Evolutionary conservation across 164 flowering plant genomes (phyloP), one percentile per base, ranked within the genome.

Genomic region (Sextonia rubra): DNA sequence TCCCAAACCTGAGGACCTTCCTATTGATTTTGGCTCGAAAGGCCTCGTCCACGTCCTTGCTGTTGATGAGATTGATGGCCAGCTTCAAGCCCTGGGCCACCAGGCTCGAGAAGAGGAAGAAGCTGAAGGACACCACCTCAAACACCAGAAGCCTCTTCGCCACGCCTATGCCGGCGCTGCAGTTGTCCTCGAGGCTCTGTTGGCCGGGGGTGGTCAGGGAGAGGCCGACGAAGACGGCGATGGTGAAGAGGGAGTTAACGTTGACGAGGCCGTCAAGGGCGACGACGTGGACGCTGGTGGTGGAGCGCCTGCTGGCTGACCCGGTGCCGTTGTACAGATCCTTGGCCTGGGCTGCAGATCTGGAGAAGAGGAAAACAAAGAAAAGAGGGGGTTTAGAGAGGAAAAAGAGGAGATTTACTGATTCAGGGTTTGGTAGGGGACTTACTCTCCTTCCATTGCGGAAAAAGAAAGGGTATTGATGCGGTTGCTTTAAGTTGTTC

Each of bases 171-270:
- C 82, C 77, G n/a, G 85, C 84, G 27, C 80, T 79, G 69, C 86
- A 85, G 8, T 29, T 71, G 30, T 71, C 65, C 64, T 79, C 80
- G 47, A 83, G 82, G 78, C 85, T 82, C 14, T 17, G n/a, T 26
- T 66, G 26, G 14, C 15, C 25, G 3, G 52, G 69, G 4, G 69
- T 66, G 12, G 87, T 75, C 12, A 87, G 74, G 11, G 92, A 87
- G 11, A 89, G 80, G 1, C 89, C 90, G 30, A 89, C 87, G 74
- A 89, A 89, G 58, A 87, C 85, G 17, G 90, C 90, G 37, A 87
- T 76, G 11, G 90, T 87, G 83, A 89, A 88, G 62, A 88, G 89
- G 23, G 92, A 88, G 82, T 88, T 88, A n/a, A 88, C 92, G 58
- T 85, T 88, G 12, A 87, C 90, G 2, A 87, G 81, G 22, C 92